Evolutionary conservation across 75 land plant genomes (phyloP).

Genomic region (Pseudotsuga menziesii): DNA sequence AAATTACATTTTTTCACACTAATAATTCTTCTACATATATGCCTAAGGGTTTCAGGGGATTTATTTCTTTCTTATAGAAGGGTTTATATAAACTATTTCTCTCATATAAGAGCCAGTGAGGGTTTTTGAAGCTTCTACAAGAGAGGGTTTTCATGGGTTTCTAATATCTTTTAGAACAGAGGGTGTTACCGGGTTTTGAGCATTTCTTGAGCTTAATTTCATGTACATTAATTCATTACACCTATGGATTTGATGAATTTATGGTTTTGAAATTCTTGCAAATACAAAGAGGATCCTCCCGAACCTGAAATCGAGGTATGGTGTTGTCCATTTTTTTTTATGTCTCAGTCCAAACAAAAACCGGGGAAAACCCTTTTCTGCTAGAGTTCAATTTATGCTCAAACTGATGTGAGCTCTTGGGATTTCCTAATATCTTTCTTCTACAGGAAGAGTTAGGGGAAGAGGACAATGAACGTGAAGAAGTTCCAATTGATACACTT

Average conservation of each 20-base stretch:
- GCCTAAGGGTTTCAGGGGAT: too few relatives aligned
- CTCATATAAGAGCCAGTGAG: too few relatives aligned
- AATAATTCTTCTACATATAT: too few relatives aligned
- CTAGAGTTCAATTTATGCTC: conserved; percentile 32
- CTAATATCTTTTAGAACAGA: too few relatives aligned
- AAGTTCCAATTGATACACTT: conserved; percentile 31
- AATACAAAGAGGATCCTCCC: conserved; percentile 88
- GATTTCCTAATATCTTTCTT: not conserved
- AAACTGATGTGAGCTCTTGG: not conserved
- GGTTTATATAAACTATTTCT: too few relatives aligned
- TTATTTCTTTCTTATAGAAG: too few relatives aligned
- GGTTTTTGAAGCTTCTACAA: too few relatives aligned
- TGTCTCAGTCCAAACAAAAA: conserved; percentile 15
- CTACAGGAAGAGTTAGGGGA: conserved; percentile 51
- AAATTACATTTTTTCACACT: too few relatives aligned
- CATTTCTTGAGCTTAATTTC: not conserved
- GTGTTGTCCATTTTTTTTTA: not conserved
- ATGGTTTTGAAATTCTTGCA: conserved; percentile 20
- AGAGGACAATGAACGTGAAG: conserved; percentile 62
- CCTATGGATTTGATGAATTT: not conserved
- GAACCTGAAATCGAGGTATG: conserved; percentile 88
- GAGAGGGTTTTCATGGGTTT: too few relatives aligned
- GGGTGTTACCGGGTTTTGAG: too few relatives aligned
- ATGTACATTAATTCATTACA: not conserved
- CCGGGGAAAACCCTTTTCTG: conserved; percentile 79